Percentiles rank a stretch among this genome's conserved stretches.
Evolutionary conservation across 495 filamentous ascomycete genomes (phyloP).

Genomic region (Aspergillus sparsus): DNA sequence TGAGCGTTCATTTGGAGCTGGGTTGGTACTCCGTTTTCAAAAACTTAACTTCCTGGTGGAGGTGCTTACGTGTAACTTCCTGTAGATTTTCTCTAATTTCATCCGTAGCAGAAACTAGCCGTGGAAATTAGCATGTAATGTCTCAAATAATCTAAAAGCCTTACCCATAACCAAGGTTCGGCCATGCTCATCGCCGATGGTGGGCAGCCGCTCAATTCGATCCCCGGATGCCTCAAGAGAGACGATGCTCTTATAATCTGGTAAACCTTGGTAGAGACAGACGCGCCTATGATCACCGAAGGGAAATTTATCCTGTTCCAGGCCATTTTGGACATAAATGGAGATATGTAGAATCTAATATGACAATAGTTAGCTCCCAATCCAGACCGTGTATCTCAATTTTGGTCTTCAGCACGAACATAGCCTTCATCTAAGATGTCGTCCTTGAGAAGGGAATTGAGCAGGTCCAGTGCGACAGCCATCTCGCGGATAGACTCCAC

Average conservation of each 20-base stretch:
- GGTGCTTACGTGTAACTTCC: constrained; percentile 16
- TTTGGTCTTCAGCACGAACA: constrained; percentile 25
- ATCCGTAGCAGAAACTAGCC: constrained; percentile 20
- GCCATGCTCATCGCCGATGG: constrained; percentile 25
- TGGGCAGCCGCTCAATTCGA: constrained; percentile 24
- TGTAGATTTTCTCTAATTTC: constrained; percentile 22
- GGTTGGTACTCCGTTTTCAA: constrained; percentile 28
- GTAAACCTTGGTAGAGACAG: constrained; percentile 22
- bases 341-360: constrained; percentile 28
- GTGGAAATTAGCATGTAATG: constrained; percentile 11
- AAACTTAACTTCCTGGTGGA: constrained; percentile 22
- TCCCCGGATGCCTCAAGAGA: constrained; percentile 22
- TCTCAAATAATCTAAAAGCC: not conserved
- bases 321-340: constrained; percentile 23
- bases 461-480: constrained; percentile 11
- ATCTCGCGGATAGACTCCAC: constrained; percentile 25
- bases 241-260: constrained; percentile 24
- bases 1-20: too few relatives aligned
- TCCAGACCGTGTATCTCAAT: too few relatives aligned
- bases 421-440: constrained; percentile 29
- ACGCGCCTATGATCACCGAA: constrained; percentile 23
- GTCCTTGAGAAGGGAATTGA: constrained; percentile 28
- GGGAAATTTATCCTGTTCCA: constrained; percentile 16
- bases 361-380: constrained; percentile 8
- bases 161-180: constrained; percentile 27